Percentiles rank a stretch among this genome's conserved stretches.
phyloP scores from a whole-genome alignment of 2,329 filamentous ascomycete genomes.

The Rugonectria rugulosa region DNA sequence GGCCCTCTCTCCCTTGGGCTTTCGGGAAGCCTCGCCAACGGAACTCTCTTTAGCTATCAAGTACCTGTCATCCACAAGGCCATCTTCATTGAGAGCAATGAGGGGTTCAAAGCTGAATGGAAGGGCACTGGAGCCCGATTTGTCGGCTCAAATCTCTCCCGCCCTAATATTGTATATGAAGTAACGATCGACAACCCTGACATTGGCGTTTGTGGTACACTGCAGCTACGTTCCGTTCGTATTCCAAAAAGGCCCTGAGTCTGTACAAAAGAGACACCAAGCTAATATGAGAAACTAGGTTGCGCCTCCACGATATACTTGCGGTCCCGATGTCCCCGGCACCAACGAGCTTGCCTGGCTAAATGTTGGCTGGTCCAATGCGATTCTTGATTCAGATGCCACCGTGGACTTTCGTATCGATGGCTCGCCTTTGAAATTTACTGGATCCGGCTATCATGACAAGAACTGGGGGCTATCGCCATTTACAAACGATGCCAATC shows the following conservation, averaged over 20 bases:
- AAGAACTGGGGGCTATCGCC: conserved; percentile 4
- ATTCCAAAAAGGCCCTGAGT: neutral
- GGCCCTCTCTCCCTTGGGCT: too few species aligned
- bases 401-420: neutral
- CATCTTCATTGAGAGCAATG: too few species aligned
- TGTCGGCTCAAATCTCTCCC: neutral
- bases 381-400: neutral
- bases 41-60: too few species aligned
- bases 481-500: neutral
- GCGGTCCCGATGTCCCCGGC: neutral
- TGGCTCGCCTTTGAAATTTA: neutral
- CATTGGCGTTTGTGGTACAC: neutral
- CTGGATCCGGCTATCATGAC: conserved; percentile 1
- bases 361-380: conserved; percentile 1
- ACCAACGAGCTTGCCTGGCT: neutral
- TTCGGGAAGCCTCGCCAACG: too few species aligned
- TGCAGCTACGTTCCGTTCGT: neutral
- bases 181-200: neutral
- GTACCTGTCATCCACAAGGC: too few species aligned
- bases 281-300: neutral
- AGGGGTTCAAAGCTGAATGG: too few species aligned
- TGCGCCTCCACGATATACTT: neutral
- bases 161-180: neutral
- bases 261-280: neutral
- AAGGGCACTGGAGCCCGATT: conserved; percentile 1